Evolutionary conservation across 2,329 filamentous ascomycete species (phyloP).

Genomic region (Arthrinium phaeospermum): DNA sequence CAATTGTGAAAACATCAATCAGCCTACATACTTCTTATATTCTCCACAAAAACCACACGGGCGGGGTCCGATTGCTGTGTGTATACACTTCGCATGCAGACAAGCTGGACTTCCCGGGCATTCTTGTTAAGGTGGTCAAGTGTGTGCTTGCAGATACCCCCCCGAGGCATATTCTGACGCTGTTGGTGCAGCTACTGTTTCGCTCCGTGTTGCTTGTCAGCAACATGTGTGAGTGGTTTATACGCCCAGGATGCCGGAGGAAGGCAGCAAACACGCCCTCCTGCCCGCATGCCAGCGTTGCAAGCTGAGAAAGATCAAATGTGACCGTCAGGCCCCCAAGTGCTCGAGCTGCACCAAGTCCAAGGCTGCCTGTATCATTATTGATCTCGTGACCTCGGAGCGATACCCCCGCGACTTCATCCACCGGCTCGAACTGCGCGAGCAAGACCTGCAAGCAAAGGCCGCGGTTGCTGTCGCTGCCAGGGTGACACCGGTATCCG

Average conservation of each 20-base stretch:
- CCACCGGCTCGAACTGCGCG: background rate
- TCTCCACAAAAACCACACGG: background rate
- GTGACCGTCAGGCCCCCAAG: constrained; percentile 38
- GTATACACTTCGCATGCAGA: background rate
- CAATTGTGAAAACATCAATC: background rate
- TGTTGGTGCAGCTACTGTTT: background rate
- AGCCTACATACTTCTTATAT: background rate
- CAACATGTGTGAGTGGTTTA: constrained; percentile 1
- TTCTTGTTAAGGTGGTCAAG: background rate
- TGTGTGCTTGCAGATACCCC: background rate
- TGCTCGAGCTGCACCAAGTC: constrained; percentile 36
- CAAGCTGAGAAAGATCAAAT: constrained; percentile 29
- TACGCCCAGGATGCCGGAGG: background rate
- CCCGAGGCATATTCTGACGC: background rate
- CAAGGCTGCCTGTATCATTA: constrained; percentile 35
- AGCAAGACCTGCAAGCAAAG: background rate
- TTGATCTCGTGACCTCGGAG: constrained; percentile 31
- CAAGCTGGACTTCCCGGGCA: background rate
- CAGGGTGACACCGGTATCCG: background rate
- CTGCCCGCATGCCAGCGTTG: constrained; percentile 27
- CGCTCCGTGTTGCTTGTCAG: background rate
- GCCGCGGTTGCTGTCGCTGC: background rate
- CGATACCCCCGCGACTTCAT: constrained; percentile 29
- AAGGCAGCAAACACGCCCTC: constrained; percentile 6
- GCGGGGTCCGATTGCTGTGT: background rate